Evolutionary conservation across 108 stramenopile genomes (phyloP).

Genomic region (Stephanodiscus triporus): DNA sequence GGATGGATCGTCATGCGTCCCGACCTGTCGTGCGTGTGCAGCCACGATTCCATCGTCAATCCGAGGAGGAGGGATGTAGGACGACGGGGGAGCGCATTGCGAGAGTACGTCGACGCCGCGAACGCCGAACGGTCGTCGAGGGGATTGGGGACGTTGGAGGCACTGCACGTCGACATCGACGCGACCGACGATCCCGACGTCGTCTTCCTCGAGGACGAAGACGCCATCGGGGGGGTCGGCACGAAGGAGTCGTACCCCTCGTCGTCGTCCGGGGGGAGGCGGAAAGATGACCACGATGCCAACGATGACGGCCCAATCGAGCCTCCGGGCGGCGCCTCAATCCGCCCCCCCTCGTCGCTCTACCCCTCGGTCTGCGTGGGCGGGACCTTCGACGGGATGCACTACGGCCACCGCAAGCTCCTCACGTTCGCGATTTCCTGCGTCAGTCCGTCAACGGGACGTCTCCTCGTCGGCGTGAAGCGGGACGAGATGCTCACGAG

Average conservation of each 20-base stretch:
- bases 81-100: conserved; percentile 70
- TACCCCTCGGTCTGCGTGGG: conserved; percentile 87
- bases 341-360: conserved; percentile 51
- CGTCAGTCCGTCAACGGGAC: conserved; percentile 67
- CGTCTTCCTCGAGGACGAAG: conserved; percentile 80
- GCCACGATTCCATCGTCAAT: conserved; percentile 75
- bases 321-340: conserved; percentile 60
- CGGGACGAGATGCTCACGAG: conserved; percentile 79
- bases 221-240: background rate
- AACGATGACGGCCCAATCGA: background rate
- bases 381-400: conserved; percentile 94
- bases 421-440: conserved; percentile 84
- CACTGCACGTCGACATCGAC: conserved; percentile 70
- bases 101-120: conserved; percentile 71
- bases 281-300: no score
- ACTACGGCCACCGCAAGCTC: conserved; percentile 91
- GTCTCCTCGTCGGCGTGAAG: conserved; percentile 79
- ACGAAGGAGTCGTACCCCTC: no score
- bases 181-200: conserved; percentile 58
- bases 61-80: conserved; percentile 72
- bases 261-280: background rate
- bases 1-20: conserved; percentile 65
- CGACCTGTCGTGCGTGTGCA: conserved; percentile 73
- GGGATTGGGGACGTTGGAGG: conserved; percentile 55
- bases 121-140: conserved; percentile 69